Conservation (phyloP, 441 rosid species). For the Euphorbia corollata region DNA sequence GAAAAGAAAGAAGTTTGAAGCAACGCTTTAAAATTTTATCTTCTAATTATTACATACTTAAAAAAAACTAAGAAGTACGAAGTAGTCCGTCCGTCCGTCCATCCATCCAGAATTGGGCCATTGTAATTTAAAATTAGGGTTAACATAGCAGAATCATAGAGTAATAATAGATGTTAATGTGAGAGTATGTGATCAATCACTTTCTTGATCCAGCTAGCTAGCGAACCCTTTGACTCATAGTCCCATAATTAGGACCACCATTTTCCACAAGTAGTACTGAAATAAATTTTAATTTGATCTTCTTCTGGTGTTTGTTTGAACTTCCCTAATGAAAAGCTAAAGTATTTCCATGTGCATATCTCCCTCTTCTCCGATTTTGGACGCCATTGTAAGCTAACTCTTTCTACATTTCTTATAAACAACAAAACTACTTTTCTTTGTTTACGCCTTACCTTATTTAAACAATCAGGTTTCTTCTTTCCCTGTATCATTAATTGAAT, state of each 20-base stretch:
- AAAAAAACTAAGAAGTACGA: too few species aligned
- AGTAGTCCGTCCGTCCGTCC: too few species aligned
- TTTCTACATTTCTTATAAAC: slow-evolving; percentile 24
- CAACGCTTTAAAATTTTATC: too few species aligned
- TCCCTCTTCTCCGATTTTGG: slow-evolving; percentile 31
- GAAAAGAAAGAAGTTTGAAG: too few species aligned
- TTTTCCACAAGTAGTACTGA: slow-evolving; percentile 4
- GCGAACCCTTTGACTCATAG: slow-evolving; percentile 33
- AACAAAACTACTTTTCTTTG: slow-evolving; percentile 28
- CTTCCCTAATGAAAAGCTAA: slow-evolving; percentile 30
- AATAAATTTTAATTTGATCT: too few species aligned
- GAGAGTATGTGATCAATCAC: slow-evolving; percentile 34
- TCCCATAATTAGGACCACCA: slow-evolving; percentile 30
- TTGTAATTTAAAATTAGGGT: too few species aligned
- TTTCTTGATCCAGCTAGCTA: slow-evolving; percentile 29
- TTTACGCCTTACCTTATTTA: slow-evolving; percentile 31
- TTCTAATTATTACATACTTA: too few species aligned
- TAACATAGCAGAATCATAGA: too few species aligned
- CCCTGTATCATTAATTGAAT: neutral
- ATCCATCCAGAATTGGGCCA: too few species aligned
- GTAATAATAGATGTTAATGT: neutral
- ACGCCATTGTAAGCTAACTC: slow-evolving; percentile 29
- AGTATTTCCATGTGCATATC: slow-evolving; percentile 26
- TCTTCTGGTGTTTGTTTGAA: neutral
- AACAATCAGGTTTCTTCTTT: slow-evolving; percentile 41